Base-by-base conservation (phyloP, 2,329 filamentous ascomycete species). In the Pseudogymnoascus sp. region DNA sequence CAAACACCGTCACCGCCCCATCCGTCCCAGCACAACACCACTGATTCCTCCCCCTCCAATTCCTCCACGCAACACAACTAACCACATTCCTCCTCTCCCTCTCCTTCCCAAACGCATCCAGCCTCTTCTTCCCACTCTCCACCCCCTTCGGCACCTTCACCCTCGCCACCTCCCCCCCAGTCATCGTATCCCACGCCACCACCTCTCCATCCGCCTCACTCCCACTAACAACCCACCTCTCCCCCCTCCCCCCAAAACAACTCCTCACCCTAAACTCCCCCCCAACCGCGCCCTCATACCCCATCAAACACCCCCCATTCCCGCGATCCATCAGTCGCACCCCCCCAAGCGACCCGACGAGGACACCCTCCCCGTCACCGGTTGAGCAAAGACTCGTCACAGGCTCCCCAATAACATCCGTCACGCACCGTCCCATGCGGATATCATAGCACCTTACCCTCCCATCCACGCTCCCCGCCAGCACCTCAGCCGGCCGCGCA, bases 181-280 rank as follows among this genome's bases (percentile, higher is more conserved):
- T 88, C 62, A 96, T 73, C 18, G 96, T 77, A 76, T 97, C 92
- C 93, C 93, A 97, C 1, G 85, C 90, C 78, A 87, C 91, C 2
- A 74, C 71, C 64, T 73, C 64, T 42, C 63, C 67, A 66, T 69
- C 66, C 71, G 83, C 80, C 75, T 97, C 92, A 70, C 92, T 91
- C 6, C 93, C 93, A 60, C 85, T 89, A 3, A 97, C 70, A 1
- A 94, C 90, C 59, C 88, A 87, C 65, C 84, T 86, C 75, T 96
- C 93, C 66, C 83, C 86, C 21, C 33, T 59, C 31, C 84, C 81
- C 0, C 90, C 92, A 63, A 97, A 77, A 69, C 83, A 79, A 64
- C 67, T 73, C 63, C 66, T 63, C 53, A 71, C 28, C 59, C 67
- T 64, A 47, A 67, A 67, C 47, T 73, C 69, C 14, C 68, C 66